Base-by-base conservation (phyloP, 352 stramenopile species). In the Phytophthora sansomeana region DNA sequence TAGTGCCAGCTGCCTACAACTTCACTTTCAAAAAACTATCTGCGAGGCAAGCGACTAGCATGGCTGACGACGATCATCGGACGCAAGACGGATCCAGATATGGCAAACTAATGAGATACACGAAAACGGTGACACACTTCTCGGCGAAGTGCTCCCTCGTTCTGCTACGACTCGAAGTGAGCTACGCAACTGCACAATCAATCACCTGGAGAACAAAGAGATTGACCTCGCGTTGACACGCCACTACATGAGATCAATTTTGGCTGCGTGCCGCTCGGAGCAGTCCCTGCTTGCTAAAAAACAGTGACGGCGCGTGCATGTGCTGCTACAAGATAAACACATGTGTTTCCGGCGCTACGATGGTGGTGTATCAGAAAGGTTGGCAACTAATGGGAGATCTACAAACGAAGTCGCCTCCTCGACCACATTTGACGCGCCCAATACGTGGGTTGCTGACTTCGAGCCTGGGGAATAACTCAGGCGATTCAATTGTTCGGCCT, bases 311-410 rank as follows among this genome's bases (percentile, higher is more conserved):
- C n/a, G 4, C 39, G 8, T 46, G 39, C 39, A 28, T 28, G 39
- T 46, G 39, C 9, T 16, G 39, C 4, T 46, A 46, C 39, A 46
- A 46, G 39, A 24, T 46, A 2, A 46, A 46, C 39, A 46, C 39
- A 4, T 46, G 39, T 28, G n/a, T 14, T 28, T 4, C 16, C 9
- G 39, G 39, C 4, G 5, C 6, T 3, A 46, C 39, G 5, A 28
- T 16, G 1, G 39, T 46, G 3, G 9, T 46, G 13, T 46, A 28
- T n/a, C 39, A 46, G 14, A 10, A 28, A 28, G 39, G 39, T 11
- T 28, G 2, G 5, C 39, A 46, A 4, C 2, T 28, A 6, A 46
- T 46, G 39, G 3, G 4, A 8, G 39, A 46, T n/a, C n/a, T 5
- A 7, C 8, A n/a, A 11, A 16, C 39, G 11, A 2, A 6, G 6